These are phyloP conservation scores for Crithidia thermophila DNA, from an alignment of 208 protist species.

Conservation along the genomic window DNA sequence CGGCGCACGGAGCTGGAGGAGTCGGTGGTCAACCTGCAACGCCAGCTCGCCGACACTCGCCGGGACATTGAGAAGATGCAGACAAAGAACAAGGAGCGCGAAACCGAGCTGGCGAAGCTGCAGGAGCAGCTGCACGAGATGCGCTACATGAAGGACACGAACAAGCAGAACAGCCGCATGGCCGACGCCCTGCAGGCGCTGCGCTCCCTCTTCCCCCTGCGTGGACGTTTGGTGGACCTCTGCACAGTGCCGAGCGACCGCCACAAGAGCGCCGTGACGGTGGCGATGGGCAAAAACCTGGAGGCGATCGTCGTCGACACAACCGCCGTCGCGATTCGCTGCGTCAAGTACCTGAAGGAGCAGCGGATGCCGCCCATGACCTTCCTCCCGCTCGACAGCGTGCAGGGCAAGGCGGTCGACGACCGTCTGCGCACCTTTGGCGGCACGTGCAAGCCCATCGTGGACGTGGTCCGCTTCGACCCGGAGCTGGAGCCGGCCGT, in stretches of 20 bases:
- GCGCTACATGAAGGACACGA: slow-evolving; percentile 83
- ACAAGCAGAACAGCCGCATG: slow-evolving; percentile 72
- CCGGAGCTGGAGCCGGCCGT: slow-evolving; percentile 87
- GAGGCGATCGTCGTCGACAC: slow-evolving; percentile 98
- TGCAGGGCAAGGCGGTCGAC: slow-evolving; percentile 88
- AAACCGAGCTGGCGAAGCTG: slow-evolving; percentile 83
- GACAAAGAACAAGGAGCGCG: slow-evolving; percentile 62
- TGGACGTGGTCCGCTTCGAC: slow-evolving; percentile 95
- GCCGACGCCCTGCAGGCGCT: slow-evolving; percentile 90
- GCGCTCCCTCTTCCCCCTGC: slow-evolving; percentile 90
- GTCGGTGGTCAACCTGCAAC: slow-evolving; percentile 35
- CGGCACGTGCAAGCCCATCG: slow-evolving; percentile 89
- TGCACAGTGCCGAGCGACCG: slow-evolving; percentile 90
- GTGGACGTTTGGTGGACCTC: slow-evolving; percentile 93
- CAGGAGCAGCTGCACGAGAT: slow-evolving; percentile 91
- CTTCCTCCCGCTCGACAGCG: slow-evolving; percentile 96
- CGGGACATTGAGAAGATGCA: slow-evolving; percentile 51
- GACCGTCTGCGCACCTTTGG: slow-evolving; percentile 93
- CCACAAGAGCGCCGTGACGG: slow-evolving; percentile 94
- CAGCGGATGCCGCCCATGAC: slow-evolving; percentile 93
- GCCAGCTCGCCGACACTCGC: slow-evolving; percentile 43
- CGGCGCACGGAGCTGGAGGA: slow-evolving; percentile 58
- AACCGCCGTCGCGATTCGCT: slow-evolving; percentile 90
- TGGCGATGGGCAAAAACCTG: slow-evolving; percentile 96
- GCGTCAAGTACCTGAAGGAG: slow-evolving; percentile 97